Evolutionary conservation across 306 rosid species (phyloP), one percentile per base, ranked within the genome.

Genomic region (Pyrus communis): DNA sequence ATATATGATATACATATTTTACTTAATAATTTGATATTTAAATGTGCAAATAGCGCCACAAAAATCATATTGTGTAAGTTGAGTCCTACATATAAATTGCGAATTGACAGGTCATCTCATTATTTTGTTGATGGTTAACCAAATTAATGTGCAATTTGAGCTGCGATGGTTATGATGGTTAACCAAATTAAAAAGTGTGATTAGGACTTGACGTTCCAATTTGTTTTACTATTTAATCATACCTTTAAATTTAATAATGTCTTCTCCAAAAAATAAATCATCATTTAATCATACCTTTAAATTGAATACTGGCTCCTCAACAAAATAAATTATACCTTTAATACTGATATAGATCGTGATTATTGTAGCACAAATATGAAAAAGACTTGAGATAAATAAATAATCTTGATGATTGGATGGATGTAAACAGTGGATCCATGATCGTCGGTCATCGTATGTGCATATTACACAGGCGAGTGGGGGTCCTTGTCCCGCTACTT

Each of bases 21-120:
- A 49, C 54, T 46, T 46, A 4, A 49, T 49, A 14, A 49, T 49
- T 14, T 5, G 8, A 49, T 15, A 49, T 15, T 49, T 49, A 49
- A 49, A 49, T 15, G 21, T 15, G 8, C 3, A 15, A 49, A 49
- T 49, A 2, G 55, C 7, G 3, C 3, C 55, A 5, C 2, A 49
- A 18, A 49, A 15, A 49, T 8, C 55, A 49, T 49, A 49, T 15
- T 49, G 17, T 49, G 55, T 18, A 15, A 1, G 55, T 15, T 49
- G 3, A 49, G 19, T 15, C 54, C 15, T 1, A 49, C 55, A 49
- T 15, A 49, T 15, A 49, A 49, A 49, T 33, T 67, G 27, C 19
- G 1, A 40, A 10, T 17, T 59, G 77, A 73, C 77, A 60, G 77
- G 68, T 27, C 68, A 42, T 54, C 77, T 31, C 77, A 42, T 40